phyloP scores from a whole-genome alignment of 805 yeast species.

The Debaryomyces prosopidis region DNA sequence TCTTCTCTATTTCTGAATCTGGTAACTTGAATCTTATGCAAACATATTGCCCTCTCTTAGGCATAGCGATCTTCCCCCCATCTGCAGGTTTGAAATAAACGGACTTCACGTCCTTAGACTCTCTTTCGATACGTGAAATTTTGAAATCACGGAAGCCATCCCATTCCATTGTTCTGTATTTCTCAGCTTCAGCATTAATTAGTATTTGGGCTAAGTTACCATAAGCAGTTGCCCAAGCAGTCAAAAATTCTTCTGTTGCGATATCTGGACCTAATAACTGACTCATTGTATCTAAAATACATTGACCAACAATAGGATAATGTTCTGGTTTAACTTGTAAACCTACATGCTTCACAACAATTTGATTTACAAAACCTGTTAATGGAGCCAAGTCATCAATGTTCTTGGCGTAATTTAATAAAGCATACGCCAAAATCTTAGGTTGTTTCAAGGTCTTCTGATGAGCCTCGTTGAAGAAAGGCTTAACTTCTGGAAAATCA shows the following conservation, averaged over 20 bases:
- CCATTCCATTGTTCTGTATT: conserved; percentile 52
- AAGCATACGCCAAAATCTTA: conserved; percentile 60
- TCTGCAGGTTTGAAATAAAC: conserved; percentile 51
- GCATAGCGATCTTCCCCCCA: conserved; percentile 25
- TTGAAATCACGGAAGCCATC: conserved; percentile 55
- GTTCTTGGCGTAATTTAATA: conserved; percentile 60
- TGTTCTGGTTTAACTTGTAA: conserved; percentile 63
- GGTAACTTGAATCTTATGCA: conserved; percentile 33
- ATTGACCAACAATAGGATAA: conserved; percentile 63
- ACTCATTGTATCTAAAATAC: conserved; percentile 54
- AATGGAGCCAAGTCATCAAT: conserved; percentile 60
- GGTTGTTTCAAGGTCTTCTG: conserved; percentile 61
- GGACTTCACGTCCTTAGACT: conserved; percentile 49
- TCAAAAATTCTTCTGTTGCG: conserved; percentile 60
- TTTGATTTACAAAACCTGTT: conserved; percentile 53
- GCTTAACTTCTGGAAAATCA: conserved; percentile 52
- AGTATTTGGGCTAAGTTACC: conserved; percentile 60
- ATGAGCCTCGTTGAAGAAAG: conserved; percentile 61
- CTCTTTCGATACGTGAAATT: conserved; percentile 42
- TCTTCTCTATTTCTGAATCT: conserved; percentile 40
- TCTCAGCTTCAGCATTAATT: conserved; percentile 52
- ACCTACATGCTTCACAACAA: conserved; percentile 67
- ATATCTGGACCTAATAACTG: conserved; percentile 53
- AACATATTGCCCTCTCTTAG: conserved; percentile 49
- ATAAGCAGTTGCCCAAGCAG: conserved; percentile 70